Base-by-base conservation (phyloP, 1,284 basidiomycete genomes). In the Farysia itapuensis region DNA sequence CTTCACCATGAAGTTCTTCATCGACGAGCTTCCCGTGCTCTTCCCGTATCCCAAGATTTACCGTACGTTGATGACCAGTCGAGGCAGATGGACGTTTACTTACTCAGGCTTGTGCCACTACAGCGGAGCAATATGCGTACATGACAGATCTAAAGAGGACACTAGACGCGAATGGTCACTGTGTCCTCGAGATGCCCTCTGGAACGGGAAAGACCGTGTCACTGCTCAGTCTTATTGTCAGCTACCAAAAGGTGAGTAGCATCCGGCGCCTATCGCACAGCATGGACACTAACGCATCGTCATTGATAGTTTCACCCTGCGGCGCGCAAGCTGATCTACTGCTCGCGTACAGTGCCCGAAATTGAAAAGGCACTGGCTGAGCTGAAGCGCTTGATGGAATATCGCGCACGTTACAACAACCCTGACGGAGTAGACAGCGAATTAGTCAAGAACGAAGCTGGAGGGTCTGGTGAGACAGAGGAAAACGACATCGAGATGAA, bases 201-300 rank as follows among this genome's bases (percentile, higher is more conserved):
- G 95, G 95, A 13, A 99, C 95, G 26, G 95, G 95, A 16, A 99
- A 99, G 81, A 99, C 95, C 0, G 93, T 99, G 18, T 97, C 93
- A 9, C 81, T 99, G 4, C 82, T 99, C 22, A 94, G 90, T 13
- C 81, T 99, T 49, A 99, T 99, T 79, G 88, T 99, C 35, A 93
- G 93, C 19, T 99, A 98, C 77, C 94, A 97, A 79, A 91, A 95
- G 80, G 93, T 90, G 49, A 39, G 78, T 61, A 28, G 9, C 25
- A n/a, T n/a, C 25, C 9, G 25, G n/a, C n/a, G n/a, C n/a, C n/a
- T n/a, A n/a, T n/a, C n/a, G n/a, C n/a, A n/a, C n/a, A n/a, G n/a
- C n/a, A n/a, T n/a, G n/a, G n/a, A n/a, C n/a, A n/a, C n/a, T n/a
- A n/a, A n/a, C n/a, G n/a, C n/a, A n/a, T n/a, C n/a, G n/a, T n/a